phyloP scores from a whole-genome alignment of 108 stramenopile genomes.

The Seminavis robusta region DNA sequence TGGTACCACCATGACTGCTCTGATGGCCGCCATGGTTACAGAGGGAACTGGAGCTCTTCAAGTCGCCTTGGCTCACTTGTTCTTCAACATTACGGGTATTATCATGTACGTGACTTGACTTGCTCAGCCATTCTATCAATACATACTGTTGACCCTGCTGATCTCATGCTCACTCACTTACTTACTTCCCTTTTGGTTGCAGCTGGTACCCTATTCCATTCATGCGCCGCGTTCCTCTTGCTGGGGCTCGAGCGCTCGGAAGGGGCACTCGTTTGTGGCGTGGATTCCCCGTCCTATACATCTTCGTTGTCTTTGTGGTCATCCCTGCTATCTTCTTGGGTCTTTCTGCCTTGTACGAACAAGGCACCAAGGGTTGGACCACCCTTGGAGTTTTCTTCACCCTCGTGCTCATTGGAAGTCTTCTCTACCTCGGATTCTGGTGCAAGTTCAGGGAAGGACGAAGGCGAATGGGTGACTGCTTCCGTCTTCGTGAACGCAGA shows the following conservation, averaged over 20 bases:
- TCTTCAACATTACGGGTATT: constrained; percentile 84
- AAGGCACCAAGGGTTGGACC: constrained; percentile 55
- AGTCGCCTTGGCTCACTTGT: constrained; percentile 75
- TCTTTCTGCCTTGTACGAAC: constrained; percentile 44
- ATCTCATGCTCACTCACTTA: no score
- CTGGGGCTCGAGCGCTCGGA: constrained; percentile 58
- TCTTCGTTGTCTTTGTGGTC: constrained; percentile 62
- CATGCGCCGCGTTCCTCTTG: constrained; percentile 67
- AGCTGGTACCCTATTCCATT: constrained; percentile 83
- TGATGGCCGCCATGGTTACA: constrained; percentile 66
- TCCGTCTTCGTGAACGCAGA: constrained; percentile 31
- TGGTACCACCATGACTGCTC: constrained; percentile 77
- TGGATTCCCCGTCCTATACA: constrained; percentile 65
- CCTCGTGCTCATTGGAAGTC: constrained; percentile 26
- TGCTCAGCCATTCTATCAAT: no score
- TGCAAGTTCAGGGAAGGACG: constrained; percentile 45
- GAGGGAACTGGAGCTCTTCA: constrained; percentile 55
- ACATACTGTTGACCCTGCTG: no score
- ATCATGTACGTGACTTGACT: no score
- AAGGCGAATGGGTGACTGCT: constrained; percentile 12
- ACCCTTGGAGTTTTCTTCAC: constrained; percentile 59
- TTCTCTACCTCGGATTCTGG: constrained; percentile 36
- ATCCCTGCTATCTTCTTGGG: constrained; percentile 62
- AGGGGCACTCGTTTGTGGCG: constrained; percentile 50
- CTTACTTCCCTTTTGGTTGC: no score